Evolutionary conservation across 768 basidiomycete genomes (phyloP), one percentile per base, ranked within the genome.

Genomic region (Agaricus sinodeliciosus): DNA sequence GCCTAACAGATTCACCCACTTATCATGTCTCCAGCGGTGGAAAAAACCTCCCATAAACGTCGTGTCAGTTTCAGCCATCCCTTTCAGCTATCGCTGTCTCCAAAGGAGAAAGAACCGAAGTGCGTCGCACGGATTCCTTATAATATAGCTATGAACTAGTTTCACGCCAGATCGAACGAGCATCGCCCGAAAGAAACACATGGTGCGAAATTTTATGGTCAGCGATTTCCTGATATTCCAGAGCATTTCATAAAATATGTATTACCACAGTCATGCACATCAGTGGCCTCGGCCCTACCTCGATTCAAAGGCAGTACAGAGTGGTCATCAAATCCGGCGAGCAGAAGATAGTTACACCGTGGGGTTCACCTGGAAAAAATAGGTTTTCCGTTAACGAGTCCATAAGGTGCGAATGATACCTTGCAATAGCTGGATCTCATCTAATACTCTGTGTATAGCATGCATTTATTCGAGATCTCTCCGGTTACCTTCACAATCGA

Each of bases 191-290:
- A 9, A 34, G 12, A 43, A 19, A 19, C 19, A 13, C 35, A 43
- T 16, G 43, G 42, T 16, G 42, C 31, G 19, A 51, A 51, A 16
- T 51, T 51, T 15, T 25, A 51, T 16, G 19, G 50, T 51, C 18
- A 42, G 50, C 43, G 15, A 11, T 42, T n/a, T 28, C 19, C 36
- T 26, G 12, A 13, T 36, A 13, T 25, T 34, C 25, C 39, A 8
- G 26, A 9, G 16, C 12, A 16, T 4, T 35, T 25, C 9, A 36
- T 26, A 43, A 41, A 43, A 35, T 22, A 6, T 22, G 3, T 35
- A 9, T 9, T 19, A 4, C 31, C 18, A 22, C 28, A 51, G 50
- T 51, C 42, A 44, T n/a, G 19, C 28, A 36, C 22, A 16, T 51
- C 15, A n/a, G 8, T 3, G 50, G 50, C 22, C 31, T 51, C 13